A percentile compares a stretch with the other conserved stretches of the same genome.
phyloP scores from a whole-genome alignment of 768 basidiomycete genomes.

The Tephrocybe sp. region DNA sequence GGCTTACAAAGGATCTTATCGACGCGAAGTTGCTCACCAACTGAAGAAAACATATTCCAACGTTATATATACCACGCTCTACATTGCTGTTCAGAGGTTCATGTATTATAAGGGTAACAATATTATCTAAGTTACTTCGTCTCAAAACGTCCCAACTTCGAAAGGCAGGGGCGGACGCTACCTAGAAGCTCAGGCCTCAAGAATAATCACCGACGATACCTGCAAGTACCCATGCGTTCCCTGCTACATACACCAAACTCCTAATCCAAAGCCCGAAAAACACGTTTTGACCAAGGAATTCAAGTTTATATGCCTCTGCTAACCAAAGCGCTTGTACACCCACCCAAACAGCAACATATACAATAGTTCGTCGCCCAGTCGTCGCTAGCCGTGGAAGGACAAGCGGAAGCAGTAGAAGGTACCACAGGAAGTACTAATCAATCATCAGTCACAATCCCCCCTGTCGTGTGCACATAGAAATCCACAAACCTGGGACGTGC shows the following conservation, averaged over 20 bases:
- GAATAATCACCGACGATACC: constrained; percentile 46
- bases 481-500: constrained; percentile 82
- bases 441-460: background rate
- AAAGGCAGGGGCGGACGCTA: background rate
- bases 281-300: constrained; percentile 78
- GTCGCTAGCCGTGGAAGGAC: constrained; percentile 67
- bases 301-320: constrained; percentile 84
- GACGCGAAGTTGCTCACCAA: constrained; percentile 52
- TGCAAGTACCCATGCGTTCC: constrained; percentile 79
- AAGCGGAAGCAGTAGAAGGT: constrained; percentile 83
- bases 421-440: constrained; percentile 94
- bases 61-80: constrained; percentile 4
- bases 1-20: constrained; percentile 69
- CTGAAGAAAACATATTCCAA: background rate
- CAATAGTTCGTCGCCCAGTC: constrained; percentile 35
- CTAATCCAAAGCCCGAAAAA: constrained; percentile 78
- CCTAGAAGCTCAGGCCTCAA: constrained; percentile 1
- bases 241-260: constrained; percentile 68
- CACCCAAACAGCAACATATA: constrained; percentile 61
- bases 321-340: constrained; percentile 87
- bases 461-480: background rate
- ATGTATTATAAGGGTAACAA: constrained; percentile 2
- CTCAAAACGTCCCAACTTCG: background rate
- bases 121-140: background rate
- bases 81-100: background rate